Evolutionary conservation across 805 yeast genomes (phyloP), one percentile per base, ranked within the genome.

Genomic region (Starmerella roubikii): DNA sequence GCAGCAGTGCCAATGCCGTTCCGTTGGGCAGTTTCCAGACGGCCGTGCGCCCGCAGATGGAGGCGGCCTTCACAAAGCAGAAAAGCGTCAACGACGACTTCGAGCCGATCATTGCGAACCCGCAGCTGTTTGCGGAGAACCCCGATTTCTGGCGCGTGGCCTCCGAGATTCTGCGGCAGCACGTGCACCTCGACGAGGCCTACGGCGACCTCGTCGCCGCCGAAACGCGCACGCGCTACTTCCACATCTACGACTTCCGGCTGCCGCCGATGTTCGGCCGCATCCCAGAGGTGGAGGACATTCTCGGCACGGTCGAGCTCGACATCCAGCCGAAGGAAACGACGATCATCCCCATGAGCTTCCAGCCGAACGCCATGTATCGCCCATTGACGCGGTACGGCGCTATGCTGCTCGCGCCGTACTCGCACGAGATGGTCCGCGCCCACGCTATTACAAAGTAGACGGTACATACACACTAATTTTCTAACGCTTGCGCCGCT

Each of bases 221-320:
- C 24, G 58, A 59, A 30, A 46, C 69, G 46, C 69, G 69, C 12
- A 61, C 61, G 17, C 59, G 68, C 0, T 74, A 60, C 54, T 71
- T 78, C 77, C 83, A 85, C 7, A 69, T 82, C 32, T 77, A 71
- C 48, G 93, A 81, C 54, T 64, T 76, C 44, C 65, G 91, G 42
- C 71, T 67, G 34, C 66, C 72, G 1, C 84, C 88, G 1, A 60
- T 68, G 18, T 72, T 69, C 44, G 78, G 77, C 25, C 64, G 91
- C 47, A 69, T 68, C 12, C 83, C 88, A 1, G 79, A 76, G 17
- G 69, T 78, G 8, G 82, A 78, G 44, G 79, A 78, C 48, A 72
- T 74, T 2, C 63, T 74, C 37, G 93, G 93, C 1, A 78, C 76
- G 50, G 75, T 80, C 9, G 67, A 68, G 45, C 78, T 81, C 2